Base-by-base conservation (phyloP, 2,329 filamentous ascomycete genomes). In the Ceratocystis lukuohia region DNA sequence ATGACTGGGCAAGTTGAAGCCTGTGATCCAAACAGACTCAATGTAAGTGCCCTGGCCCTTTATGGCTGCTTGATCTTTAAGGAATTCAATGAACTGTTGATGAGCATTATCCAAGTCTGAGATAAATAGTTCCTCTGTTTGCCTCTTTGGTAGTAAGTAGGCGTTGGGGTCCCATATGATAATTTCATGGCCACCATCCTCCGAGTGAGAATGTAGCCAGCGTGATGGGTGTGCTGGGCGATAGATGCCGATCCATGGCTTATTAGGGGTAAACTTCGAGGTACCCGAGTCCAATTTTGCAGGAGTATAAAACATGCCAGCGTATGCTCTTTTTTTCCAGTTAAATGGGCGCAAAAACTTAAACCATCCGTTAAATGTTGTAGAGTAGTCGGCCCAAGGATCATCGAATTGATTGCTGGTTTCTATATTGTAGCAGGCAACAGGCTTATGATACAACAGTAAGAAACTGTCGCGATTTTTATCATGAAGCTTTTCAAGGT, bases 231-330 rank as follows among this genome's bases (percentile, higher is more conserved):
- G 73, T 3, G 73, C 70, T 0, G 79, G 77, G 10, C 82, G 77
- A 67, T 78, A 77, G 15, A 82, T 70, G 0, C 74, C 80, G 44
- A 84, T 69, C 82, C 82, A 85, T 0, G 82, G 80, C 57, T 79
- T 77, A 8, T 78, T 76, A 41, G 69, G 48, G 1, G 66, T 7
- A 69, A 71, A 20, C 17, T 65, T 44, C 56, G 30, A 17, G 70
- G 69, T 1, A 66, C 57, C 0, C 70, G 68, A 10, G 65, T 65
- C 0, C 3, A 28, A 20, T 12, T 59, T 22, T 64, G 45, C 41
- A 28, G 65, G 73, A 0, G 80, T 82, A 69, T 82, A 82, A 70
- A 84, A 84, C 5, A 84, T 70, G 0, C 78, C 80, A 1, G 57
- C 61, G 20, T 69, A 69, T 5, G 57, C 64, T 12, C 20, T 44